Evolutionary conservation across 176 grass and related monocot genomes (phyloP).

Genomic region (Aegilops tauschii): DNA sequence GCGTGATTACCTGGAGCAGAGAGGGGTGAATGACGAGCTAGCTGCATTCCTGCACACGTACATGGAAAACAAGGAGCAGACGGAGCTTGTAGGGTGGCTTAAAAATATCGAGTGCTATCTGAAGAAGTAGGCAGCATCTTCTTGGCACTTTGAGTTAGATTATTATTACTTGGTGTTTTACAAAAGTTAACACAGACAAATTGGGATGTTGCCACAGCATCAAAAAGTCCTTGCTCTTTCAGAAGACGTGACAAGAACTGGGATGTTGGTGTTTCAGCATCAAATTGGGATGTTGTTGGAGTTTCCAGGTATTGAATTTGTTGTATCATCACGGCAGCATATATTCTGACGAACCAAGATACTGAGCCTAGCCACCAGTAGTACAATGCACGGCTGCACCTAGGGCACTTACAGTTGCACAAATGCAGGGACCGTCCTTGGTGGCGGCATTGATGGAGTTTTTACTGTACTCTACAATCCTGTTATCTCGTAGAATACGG

Average conservation of each 20-base stretch:
- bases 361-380: neutral
- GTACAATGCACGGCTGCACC: neutral
- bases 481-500: too few relatives aligned
- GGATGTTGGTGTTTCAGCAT: too few relatives aligned
- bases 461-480: neutral
- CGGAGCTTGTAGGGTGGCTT: constrained; percentile 70
- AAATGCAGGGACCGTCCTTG: neutral
- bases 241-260: too few relatives aligned
- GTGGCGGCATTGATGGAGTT: neutral
- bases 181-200: too few relatives aligned
- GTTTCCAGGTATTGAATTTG: neutral
- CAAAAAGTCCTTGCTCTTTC: neutral
- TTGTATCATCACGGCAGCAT: neutral
- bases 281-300: neutral
- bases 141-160: neutral
- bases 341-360: neutral
- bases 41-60: constrained; percentile 62
- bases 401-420: neutral
- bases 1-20: constrained; percentile 4
- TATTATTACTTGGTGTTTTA: neutral
- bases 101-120: constrained; percentile 50
- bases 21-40: constrained; percentile 76
- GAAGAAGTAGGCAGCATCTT: constrained; percentile 32
- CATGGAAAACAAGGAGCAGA: constrained; percentile 65
- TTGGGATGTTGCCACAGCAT: too few relatives aligned